Evolutionary conservation across 495 filamentous ascomycete species (phyloP).

Genomic region (Podospora fimiseda): DNA sequence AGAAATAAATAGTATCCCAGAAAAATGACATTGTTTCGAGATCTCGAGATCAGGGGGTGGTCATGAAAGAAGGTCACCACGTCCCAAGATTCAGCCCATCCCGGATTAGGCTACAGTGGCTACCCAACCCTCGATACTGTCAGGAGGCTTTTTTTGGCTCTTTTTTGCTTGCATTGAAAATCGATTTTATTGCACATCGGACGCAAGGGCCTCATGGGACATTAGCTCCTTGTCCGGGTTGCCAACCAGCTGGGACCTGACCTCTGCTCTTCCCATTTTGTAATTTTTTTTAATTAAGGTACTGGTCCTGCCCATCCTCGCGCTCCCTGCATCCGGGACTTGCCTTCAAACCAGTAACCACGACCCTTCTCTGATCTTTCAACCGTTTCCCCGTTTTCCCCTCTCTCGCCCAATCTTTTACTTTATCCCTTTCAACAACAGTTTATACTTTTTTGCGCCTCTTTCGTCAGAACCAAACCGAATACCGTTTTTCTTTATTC

Average conservation of each 20-base stretch:
- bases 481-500: not conserved
- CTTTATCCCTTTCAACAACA: not conserved
- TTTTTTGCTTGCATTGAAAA: not conserved
- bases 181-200: too few relatives aligned
- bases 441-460: conserved; percentile 1
- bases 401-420: not conserved
- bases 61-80: not conserved
- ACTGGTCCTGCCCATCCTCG: conserved; percentile 23
- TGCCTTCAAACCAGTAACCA: conserved; percentile 6
- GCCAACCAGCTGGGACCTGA: conserved; percentile 11
- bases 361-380: not conserved
- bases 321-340: conserved; percentile 17
- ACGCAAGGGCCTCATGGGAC: too few relatives aligned
- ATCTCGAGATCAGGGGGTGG: conserved; percentile 5
- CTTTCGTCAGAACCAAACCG: not conserved
- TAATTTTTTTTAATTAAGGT: conserved; percentile 12
- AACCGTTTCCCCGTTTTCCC: too few relatives aligned
- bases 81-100: conserved; percentile 7
- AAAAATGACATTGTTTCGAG: too few relatives aligned
- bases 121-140: not conserved
- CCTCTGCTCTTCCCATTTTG: too few relatives aligned
- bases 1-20: not conserved
- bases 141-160: conserved; percentile 9
- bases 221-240: conserved; percentile 10
- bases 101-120: conserved; percentile 9